Conservation (phyloP, 371 early-diverging fungal species). For the Rhizopus sp. region DNA sequence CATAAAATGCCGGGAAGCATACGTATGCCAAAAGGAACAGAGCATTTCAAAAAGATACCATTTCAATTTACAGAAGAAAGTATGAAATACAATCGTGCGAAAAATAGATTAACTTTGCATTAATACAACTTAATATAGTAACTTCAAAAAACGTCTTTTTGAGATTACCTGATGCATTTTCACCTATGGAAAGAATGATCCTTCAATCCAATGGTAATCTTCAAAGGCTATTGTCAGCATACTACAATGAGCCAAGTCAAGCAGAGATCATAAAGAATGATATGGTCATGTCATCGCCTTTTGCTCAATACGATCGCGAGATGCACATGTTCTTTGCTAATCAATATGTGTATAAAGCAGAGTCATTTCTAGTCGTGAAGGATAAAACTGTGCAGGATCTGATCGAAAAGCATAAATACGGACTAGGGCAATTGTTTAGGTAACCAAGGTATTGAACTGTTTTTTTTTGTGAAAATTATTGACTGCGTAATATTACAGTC, state of each 20-base stretch:
- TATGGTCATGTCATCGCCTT: slow-evolving; percentile 3
- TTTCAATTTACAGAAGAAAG: slow-evolving; percentile 48
- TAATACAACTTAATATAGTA: slow-evolving; percentile 22
- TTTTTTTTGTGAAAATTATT: slow-evolving; percentile 1
- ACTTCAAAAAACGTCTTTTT: slow-evolving; percentile 46
- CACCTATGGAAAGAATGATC: slow-evolving; percentile 47
- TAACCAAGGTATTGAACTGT: slow-evolving; percentile 15
- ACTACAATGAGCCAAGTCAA: slow-evolving; percentile 47
- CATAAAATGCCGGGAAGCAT: slow-evolving; percentile 12
- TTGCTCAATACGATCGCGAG: slow-evolving; percentile 38
- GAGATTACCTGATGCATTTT: slow-evolving; percentile 37
- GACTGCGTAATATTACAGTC: slow-evolving; percentile 22
- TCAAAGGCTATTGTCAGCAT: slow-evolving; percentile 46
- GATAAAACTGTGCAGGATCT: slow-evolving; percentile 34
- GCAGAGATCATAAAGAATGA: slow-evolving; percentile 42
- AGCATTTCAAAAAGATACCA: slow-evolving; percentile 31
- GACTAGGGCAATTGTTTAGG: slow-evolving; percentile 54
- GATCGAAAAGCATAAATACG: slow-evolving; percentile 47
- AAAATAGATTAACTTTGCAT: neutral
- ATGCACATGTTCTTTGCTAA: slow-evolving; percentile 45
- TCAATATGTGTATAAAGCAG: slow-evolving; percentile 43
- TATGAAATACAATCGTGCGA: slow-evolving; percentile 13
- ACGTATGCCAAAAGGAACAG: slow-evolving; percentile 26
- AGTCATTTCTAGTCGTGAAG: slow-evolving; percentile 42
- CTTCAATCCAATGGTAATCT: slow-evolving; percentile 48